Conservation (phyloP, 1,284 basidiomycete genomes). For the Malassezia pachydermatis region DNA sequence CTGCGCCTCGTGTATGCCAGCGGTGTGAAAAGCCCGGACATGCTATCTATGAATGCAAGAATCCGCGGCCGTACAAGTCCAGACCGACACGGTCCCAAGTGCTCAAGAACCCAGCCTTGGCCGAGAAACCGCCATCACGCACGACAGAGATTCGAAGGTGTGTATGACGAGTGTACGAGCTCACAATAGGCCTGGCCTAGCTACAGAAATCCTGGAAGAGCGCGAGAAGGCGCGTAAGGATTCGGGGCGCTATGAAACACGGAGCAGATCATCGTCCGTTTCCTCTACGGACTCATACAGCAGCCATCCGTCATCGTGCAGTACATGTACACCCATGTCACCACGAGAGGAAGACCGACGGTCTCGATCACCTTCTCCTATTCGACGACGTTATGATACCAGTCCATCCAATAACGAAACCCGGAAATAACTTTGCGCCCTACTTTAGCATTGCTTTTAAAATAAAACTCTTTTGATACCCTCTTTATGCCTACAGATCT, state of each 20-base stretch:
- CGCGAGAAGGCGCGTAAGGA: neutral
- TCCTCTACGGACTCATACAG: neutral
- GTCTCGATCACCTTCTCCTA: neutral
- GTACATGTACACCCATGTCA: neutral
- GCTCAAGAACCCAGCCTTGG: constrained; percentile 8
- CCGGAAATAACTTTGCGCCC: too few species aligned
- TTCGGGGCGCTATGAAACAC: neutral
- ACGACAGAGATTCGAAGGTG: neutral
- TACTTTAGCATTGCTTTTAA: too few species aligned
- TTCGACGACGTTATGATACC: neutral
- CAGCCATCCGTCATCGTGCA: neutral
- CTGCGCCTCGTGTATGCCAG: constrained; percentile 12
- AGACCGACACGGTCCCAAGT: constrained; percentile 14
- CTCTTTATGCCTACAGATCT: too few species aligned
- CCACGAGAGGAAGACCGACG: neutral
- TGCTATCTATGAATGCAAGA: constrained; percentile 18
- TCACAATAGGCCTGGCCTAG: constrained; percentile 1
- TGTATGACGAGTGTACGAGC: neutral
- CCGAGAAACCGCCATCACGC: neutral
- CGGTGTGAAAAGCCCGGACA: constrained; percentile 15
- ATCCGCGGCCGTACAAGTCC: constrained; percentile 13
- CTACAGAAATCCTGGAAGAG: constrained; percentile 3
- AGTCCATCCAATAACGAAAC: too few species aligned
- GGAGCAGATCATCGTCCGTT: neutral
- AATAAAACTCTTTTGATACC: too few species aligned